Evolutionary conservation across 2,329 filamentous ascomycete genomes (phyloP), one percentile per base, ranked within the genome.

Genomic region (Fusarium sp.): DNA sequence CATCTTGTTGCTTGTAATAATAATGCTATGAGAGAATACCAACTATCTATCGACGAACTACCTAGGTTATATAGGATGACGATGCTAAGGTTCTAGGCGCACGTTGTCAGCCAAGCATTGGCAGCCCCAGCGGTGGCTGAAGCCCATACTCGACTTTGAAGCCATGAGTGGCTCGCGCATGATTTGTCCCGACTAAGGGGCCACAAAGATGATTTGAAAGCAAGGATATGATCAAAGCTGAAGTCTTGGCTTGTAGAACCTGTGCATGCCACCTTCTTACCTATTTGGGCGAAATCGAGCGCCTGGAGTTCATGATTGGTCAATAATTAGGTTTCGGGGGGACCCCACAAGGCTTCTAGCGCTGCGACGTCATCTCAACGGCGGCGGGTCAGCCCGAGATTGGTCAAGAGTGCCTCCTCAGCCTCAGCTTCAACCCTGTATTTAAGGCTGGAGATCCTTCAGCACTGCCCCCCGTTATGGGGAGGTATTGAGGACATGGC

Each of bases 1-100:
- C 75, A 77, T 77, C 33, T 18, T 60, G 2, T 6, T 48, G 10
- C 10, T 8, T 2, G 10, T n/a, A 8, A 11, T 29, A 6, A 52
- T n/a, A 8, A 29, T 52, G 16, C 18, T 29, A n/a, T 52, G 16
- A 29, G 24, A 52, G 5, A 52, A n/a, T 13, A 10, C 3, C 48
- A 29, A n/a, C 48, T 29, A 50, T 48, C 22, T 27, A 6, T 45
- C 20, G 9, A 50, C 24, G 6, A 24, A n/a, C 16, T 29, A 29
- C 43, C 22, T 18, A 6, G 24, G 4, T n/a, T 50, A 50, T 29
- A 29, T 29, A 29, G 18, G 18, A 52, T 13, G 18, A 52, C n/a
- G 24, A n/a, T n/a, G 24, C 48, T 29, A 16, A 48, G 5, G 22
- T 48, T 48, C 22, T 18, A 2, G 5, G 48, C 18, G 48, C 48